These are phyloP conservation scores for Platanthera zijinensis DNA, from an alignment of 106 monocot genomes.

Conservation along the genomic window DNA sequence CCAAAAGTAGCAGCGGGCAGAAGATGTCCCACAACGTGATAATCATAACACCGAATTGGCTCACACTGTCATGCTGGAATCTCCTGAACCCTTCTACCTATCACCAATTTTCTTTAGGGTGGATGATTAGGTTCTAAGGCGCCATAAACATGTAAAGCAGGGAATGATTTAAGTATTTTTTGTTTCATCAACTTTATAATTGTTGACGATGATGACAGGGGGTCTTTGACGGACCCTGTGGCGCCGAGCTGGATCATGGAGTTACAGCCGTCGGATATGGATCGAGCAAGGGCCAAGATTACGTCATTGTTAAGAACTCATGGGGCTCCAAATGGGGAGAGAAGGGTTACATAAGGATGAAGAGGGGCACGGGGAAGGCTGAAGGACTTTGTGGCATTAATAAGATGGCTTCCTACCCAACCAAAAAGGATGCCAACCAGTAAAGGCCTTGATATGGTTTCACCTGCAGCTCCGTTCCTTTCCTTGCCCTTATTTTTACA, in stretches of 20 bases:
- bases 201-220: slow-evolving; percentile 22
- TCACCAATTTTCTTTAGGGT: too few relatives aligned
- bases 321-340: slow-evolving; percentile 54
- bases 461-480: not conserved
- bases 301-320: slow-evolving; percentile 59
- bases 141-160: not conserved
- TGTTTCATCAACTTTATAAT: not conserved
- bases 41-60: too few relatives aligned
- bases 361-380: slow-evolving; percentile 33
- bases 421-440: slow-evolving; percentile 15
- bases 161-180: not conserved
- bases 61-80: too few relatives aligned
- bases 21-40: too few relatives aligned
- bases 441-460: not conserved
- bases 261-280: slow-evolving; percentile 54
- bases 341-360: slow-evolving; percentile 58
- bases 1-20: too few relatives aligned
- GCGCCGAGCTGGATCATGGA: slow-evolving; percentile 42
- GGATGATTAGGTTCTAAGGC: too few relatives aligned
- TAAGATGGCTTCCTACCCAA: slow-evolving; percentile 53
- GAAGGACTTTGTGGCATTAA: slow-evolving; percentile 45
- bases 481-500: not conserved
- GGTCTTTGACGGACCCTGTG: slow-evolving; percentile 40
- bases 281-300: slow-evolving; percentile 31
- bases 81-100: too few relatives aligned